These are phyloP conservation scores for Microdochium trichocladiopsis DNA, from an alignment of 2,329 filamentous ascomycete species.

Conservation along the genomic window DNA sequence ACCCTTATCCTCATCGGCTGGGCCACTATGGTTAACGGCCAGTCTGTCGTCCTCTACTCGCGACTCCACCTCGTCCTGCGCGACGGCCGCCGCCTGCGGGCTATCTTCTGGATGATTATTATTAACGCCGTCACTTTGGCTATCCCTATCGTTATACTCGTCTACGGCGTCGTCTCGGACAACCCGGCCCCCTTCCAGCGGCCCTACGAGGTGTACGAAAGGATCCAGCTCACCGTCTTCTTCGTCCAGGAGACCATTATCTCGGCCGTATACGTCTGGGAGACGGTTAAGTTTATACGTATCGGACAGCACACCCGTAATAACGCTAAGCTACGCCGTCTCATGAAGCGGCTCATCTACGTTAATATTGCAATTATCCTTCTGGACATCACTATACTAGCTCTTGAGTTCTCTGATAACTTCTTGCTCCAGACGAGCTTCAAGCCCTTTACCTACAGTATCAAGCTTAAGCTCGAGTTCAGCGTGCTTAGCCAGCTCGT, in stretches of 20 bases:
- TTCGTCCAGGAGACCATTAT: slow-evolving; percentile 36
- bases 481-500: slow-evolving; percentile 39
- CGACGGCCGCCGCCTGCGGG: slow-evolving; percentile 35
- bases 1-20: slow-evolving; percentile 36
- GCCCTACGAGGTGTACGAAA: slow-evolving; percentile 13
- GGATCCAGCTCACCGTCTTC: slow-evolving; percentile 33
- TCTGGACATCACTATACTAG: slow-evolving; percentile 30
- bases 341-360: slow-evolving; percentile 31
- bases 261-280: slow-evolving; percentile 43
- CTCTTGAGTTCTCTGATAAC: slow-evolving; percentile 29
- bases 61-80: slow-evolving; percentile 52
- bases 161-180: slow-evolving; percentile 31
- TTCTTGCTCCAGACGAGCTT: slow-evolving; percentile 29
- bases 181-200: slow-evolving; percentile 16
- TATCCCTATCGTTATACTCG: slow-evolving; percentile 41
- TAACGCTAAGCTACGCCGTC: slow-evolving; percentile 1
- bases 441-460: slow-evolving; percentile 33
- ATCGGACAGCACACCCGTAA: background rate
- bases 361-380: slow-evolving; percentile 34
- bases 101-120: slow-evolving; percentile 49
- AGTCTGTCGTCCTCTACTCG: slow-evolving; percentile 52
- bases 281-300: slow-evolving; percentile 32
- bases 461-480: slow-evolving; percentile 48
- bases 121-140: slow-evolving; percentile 44
- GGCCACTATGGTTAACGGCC: slow-evolving; percentile 51